These are phyloP conservation scores for Dactylonectria estremocensis DNA, from an alignment of 2,329 filamentous ascomycete genomes.

Conservation along the genomic window DNA sequence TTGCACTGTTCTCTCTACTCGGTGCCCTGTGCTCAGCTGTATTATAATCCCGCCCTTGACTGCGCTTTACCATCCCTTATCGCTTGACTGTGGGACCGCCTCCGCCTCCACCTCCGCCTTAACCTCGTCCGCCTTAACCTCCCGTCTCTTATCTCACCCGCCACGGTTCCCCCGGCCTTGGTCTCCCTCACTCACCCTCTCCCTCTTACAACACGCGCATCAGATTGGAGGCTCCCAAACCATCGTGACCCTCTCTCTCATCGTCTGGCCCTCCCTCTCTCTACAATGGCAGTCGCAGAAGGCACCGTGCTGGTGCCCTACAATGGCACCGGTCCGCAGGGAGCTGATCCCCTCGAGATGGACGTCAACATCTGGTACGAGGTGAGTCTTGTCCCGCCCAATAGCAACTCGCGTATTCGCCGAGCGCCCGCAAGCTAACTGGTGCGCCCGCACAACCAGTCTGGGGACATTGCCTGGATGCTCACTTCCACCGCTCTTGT, in stretches of 20 bases:
- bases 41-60: slow-evolving; percentile 3
- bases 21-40: slow-evolving; percentile 8
- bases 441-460: slow-evolving; percentile 61
- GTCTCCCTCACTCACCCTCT: slow-evolving; percentile 13
- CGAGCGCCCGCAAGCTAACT: slow-evolving; percentile 47
- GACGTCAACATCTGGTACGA: slow-evolving; percentile 86
- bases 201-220: slow-evolving; percentile 11
- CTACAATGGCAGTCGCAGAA: slow-evolving; percentile 55
- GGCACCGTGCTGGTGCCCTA: slow-evolving; percentile 68
- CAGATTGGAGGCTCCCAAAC: slow-evolving; percentile 10
- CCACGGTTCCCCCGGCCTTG: not conserved
- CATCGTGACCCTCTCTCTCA: slow-evolving; percentile 7
- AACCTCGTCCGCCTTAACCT: slow-evolving; percentile 14
- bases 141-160: slow-evolving; percentile 21
- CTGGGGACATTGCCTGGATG: slow-evolving; percentile 89
- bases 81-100: slow-evolving; percentile 27
- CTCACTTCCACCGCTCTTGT: slow-evolving; percentile 87
- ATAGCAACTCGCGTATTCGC: slow-evolving; percentile 33
- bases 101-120: slow-evolving; percentile 14
- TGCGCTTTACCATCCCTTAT: slow-evolving; percentile 24
- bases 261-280: not conserved
- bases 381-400: slow-evolving; percentile 59
- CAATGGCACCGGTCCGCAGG: slow-evolving; percentile 75
- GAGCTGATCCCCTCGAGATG: slow-evolving; percentile 77
- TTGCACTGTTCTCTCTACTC: no score